These are phyloP conservation scores for Arachis hypogaea DNA, from an alignment of 306 rosid genomes.

Conservation along the genomic window DNA sequence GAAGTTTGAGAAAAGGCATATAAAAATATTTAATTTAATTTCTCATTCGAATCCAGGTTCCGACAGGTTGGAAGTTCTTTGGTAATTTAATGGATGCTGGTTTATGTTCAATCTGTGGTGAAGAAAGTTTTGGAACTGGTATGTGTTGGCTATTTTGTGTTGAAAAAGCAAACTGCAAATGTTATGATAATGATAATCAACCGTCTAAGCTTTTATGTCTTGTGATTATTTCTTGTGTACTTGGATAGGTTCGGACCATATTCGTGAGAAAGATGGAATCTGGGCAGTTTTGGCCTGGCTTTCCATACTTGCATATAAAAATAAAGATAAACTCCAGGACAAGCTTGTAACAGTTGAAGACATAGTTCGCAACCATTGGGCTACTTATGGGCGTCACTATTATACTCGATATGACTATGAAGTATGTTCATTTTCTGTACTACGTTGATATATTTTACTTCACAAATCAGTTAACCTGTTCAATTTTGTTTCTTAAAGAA, in stretches of 20 bases:
- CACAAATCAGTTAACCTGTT: slow-evolving; percentile 35
- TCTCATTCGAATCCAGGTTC: slow-evolving; percentile 63
- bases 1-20: slow-evolving; percentile 5
- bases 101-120: slow-evolving; percentile 90
- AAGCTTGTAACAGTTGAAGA: slow-evolving; percentile 95
- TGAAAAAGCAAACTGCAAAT: slow-evolving; percentile 28
- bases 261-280: slow-evolving; percentile 98
- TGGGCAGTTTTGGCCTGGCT: slow-evolving; percentile 99
- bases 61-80: slow-evolving; percentile 98
- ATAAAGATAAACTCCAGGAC: slow-evolving; percentile 73
- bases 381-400: slow-evolving; percentile 92
- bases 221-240: slow-evolving; percentile 38
- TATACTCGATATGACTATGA: slow-evolving; percentile 96
- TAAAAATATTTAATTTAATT: slow-evolving; percentile 8
- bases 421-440: slow-evolving; percentile 48
- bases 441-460: slow-evolving; percentile 16
- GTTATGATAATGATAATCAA: neutral
- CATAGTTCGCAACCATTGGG: slow-evolving; percentile 95
- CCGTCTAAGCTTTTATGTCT: slow-evolving; percentile 20
- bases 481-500: slow-evolving; percentile 58
- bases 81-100: slow-evolving; percentile 99
- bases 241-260: slow-evolving; percentile 90
- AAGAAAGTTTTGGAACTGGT: slow-evolving; percentile 99
- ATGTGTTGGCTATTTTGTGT: slow-evolving; percentile 37
- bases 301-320: slow-evolving; percentile 81